phyloP scores from a whole-genome alignment of 306 rosid genomes.

The Cicer cuneatum region DNA sequence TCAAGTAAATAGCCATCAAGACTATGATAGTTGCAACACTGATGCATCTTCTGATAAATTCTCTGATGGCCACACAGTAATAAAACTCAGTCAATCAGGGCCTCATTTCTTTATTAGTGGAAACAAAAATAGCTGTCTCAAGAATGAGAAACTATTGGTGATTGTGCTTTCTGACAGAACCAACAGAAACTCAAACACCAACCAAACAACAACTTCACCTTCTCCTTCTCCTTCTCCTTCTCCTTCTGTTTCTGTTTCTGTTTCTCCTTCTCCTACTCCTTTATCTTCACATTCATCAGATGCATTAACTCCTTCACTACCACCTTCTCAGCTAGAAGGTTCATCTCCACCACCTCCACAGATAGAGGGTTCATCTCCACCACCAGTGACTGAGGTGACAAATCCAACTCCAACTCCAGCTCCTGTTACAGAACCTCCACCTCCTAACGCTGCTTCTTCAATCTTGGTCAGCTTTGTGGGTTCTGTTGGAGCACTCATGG shows the following conservation, averaged over 20 bases:
- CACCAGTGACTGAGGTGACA: conserved; percentile 42
- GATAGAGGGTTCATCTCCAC: conserved; percentile 15
- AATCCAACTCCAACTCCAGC: conserved; percentile 61
- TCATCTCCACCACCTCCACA: conserved; percentile 45
- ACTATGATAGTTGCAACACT: conserved; percentile 73
- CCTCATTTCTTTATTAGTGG: conserved; percentile 81
- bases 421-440: conserved; percentile 59
- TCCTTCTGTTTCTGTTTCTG: conserved; percentile 49
- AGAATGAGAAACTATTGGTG: conserved; percentile 78
- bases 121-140: conserved; percentile 67
- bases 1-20: conserved; percentile 62
- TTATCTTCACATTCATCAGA: conserved; percentile 50
- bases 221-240: conserved; percentile 57
- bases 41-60: conserved; percentile 50
- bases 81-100: conserved; percentile 65
- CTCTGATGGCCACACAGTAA: conserved; percentile 78
- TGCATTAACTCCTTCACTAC: conserved; percentile 38
- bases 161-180: conserved; percentile 73
- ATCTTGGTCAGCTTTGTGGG: conserved; percentile 53
- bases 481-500: conserved; percentile 72
- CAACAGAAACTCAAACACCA: conserved; percentile 46
- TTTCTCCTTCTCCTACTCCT: conserved; percentile 41
- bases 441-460: conserved; percentile 65
- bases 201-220: conserved; percentile 44
- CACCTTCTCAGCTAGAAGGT: conserved; percentile 36